phyloP scores from a whole-genome alignment of 2,329 filamentous ascomycete genomes.

The Arthrobotrys conoides region DNA sequence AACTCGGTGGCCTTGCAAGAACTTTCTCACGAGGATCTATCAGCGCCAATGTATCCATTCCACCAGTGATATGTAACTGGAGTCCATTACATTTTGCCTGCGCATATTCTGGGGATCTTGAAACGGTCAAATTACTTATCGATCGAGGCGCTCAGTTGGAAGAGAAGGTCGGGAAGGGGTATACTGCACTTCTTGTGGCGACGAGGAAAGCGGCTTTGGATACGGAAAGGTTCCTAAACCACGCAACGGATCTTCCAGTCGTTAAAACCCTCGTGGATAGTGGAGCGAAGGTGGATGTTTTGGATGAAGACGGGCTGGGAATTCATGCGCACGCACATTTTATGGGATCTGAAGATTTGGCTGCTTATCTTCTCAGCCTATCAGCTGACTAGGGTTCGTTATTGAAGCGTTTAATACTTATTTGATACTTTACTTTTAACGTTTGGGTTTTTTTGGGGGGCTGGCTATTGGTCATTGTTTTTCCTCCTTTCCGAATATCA shows the following conservation, averaged over 20 bases:
- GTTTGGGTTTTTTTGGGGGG: too few relatives aligned
- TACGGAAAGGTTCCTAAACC: slow-evolving; percentile 55
- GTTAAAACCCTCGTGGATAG: slow-evolving; percentile 31
- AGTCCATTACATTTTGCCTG: slow-evolving; percentile 48
- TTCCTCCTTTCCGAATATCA: too few relatives aligned
- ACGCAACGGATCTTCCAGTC: slow-evolving; percentile 44
- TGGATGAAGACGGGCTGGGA: slow-evolving; percentile 52
- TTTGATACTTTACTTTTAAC: too few relatives aligned
- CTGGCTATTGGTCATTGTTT: too few relatives aligned
- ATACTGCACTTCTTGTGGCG: slow-evolving; percentile 45
- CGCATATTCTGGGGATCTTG: slow-evolving; percentile 47
- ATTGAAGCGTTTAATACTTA: too few relatives aligned
- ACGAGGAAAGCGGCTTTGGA: slow-evolving; percentile 57
- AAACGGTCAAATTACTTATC: slow-evolving; percentile 46
- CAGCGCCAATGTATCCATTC: background rate
- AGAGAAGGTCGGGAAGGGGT: slow-evolving; percentile 49
- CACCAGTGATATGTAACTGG: slow-evolving; percentile 21
- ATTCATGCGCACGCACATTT: slow-evolving; percentile 55
- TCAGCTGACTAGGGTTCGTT: slow-evolving; percentile 21
- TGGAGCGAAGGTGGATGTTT: slow-evolving; percentile 43
- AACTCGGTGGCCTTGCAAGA: slow-evolving; percentile 47
- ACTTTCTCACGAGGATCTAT: slow-evolving; percentile 49
- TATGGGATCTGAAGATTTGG: slow-evolving; percentile 55
- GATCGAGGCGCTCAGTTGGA: slow-evolving; percentile 34
- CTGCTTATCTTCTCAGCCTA: slow-evolving; percentile 44